These are phyloP conservation scores for Penicillium antarcticum DNA, from an alignment of 495 filamentous ascomycete species.

Conservation along the genomic window DNA sequence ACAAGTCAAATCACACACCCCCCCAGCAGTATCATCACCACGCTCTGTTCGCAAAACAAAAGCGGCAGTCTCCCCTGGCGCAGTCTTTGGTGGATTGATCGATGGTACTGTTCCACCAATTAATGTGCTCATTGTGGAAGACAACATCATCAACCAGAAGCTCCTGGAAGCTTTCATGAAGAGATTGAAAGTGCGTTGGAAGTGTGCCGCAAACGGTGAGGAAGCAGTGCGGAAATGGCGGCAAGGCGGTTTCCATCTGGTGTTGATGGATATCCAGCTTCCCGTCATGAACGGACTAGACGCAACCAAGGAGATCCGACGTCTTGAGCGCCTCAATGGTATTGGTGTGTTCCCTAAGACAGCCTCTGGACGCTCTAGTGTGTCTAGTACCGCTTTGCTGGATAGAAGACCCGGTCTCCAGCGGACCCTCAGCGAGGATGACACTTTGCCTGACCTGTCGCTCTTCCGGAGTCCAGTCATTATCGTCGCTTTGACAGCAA, in stretches of 20 bases:
- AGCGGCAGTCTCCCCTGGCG: conserved; percentile 38
- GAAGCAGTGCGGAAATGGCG: conserved; percentile 94
- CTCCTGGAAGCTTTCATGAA: conserved; percentile 96
- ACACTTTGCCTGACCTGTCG: conserved; percentile 62
- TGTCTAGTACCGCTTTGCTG: conserved; percentile 23
- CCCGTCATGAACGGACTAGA: conserved; percentile 96
- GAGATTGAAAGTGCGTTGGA: conserved; percentile 94
- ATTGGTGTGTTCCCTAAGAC: conserved; percentile 80
- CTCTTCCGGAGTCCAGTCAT: conserved; percentile 96
- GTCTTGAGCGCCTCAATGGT: conserved; percentile 82
- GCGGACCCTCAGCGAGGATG: conserved; percentile 47
- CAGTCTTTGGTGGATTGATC: conserved; percentile 60
- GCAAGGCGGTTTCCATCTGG: conserved; percentile 90
- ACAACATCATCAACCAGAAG: conserved; percentile 95
- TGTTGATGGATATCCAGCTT: conserved; percentile 97
- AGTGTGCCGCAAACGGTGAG: conserved; percentile 89
- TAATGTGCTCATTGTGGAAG: conserved; percentile 96
- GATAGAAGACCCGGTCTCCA: conserved; percentile 23
- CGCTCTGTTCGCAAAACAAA: conserved; percentile 39
- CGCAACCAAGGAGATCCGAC: conserved; percentile 93
- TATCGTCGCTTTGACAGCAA: conserved; percentile 94
- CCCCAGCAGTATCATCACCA: conserved; percentile 37
- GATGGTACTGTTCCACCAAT: conserved; percentile 90
- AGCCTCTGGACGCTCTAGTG: conserved; percentile 38
- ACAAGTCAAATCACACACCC: conserved; percentile 33